Evolutionary conservation across 139 green algal genomes (phyloP).

Genomic region (Yamagishiella unicocca): DNA sequence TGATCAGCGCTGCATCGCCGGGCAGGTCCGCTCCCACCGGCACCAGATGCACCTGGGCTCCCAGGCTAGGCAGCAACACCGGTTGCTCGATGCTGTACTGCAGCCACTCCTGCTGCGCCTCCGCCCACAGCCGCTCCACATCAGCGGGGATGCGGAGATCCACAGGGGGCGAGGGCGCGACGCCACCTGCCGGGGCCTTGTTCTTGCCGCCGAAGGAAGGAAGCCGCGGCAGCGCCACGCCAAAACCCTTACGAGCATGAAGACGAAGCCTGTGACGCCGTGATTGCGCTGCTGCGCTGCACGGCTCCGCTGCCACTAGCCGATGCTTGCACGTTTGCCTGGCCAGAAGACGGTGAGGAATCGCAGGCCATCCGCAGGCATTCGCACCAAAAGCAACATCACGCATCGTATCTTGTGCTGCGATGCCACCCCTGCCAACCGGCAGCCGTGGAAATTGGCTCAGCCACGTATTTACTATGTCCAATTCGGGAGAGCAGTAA

Average conservation of each 20-base stretch:
- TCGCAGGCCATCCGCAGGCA: not conserved
- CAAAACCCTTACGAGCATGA: constrained; percentile 25
- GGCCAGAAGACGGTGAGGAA: not conserved
- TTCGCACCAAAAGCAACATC: too few species aligned
- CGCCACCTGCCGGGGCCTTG: constrained; percentile 2
- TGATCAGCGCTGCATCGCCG: constrained; percentile 1
- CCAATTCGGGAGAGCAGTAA: too few species aligned
- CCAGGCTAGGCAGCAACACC: constrained; percentile 4
- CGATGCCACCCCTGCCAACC: too few species aligned
- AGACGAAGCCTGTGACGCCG: not conserved
- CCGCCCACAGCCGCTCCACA: not conserved
- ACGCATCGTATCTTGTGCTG: too few species aligned
- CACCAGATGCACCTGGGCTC: constrained; percentile 9
- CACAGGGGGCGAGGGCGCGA: not conserved
- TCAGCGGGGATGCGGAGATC: constrained; percentile 5
- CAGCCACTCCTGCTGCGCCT: not conserved
- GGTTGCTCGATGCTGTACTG: not conserved
- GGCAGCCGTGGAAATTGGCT: too few species aligned
- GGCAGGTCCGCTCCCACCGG: constrained; percentile 23
- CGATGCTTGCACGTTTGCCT: not conserved
- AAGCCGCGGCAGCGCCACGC: not conserved
- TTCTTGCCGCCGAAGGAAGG: not conserved
- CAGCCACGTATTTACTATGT: too few species aligned
- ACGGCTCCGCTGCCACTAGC: not conserved
- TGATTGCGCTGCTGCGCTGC: too few species aligned